Base-by-base conservation (phyloP, 2,329 filamentous ascomycete genomes). In the Elsinoe batatas region DNA sequence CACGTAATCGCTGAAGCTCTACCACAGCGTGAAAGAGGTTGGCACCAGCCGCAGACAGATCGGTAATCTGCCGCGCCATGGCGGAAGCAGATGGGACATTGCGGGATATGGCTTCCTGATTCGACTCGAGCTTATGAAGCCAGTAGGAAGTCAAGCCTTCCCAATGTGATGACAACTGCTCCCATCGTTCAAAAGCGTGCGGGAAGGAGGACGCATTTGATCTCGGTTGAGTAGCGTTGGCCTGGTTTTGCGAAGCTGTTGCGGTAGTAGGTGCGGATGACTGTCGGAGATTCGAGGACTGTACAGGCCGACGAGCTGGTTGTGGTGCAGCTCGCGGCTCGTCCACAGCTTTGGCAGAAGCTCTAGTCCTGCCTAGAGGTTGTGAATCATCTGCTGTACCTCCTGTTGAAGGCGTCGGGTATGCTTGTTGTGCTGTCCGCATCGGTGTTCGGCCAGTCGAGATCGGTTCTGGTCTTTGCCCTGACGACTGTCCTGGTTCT, bases 1-100 rank as follows among this genome's bases (percentile, higher is more conserved):
- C 93, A 42, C 93, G 86, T 22, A 98, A 77, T 30, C 93, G 84
- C 69, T 98, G 93, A 44, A 98, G 76, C 70, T 98, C 93, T 3
- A 98, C 93, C 0, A 98, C 91, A 8, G 93, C 93, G 68, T 98
- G 93, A 69, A 98, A 98, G 0, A 98, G 77, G 63, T 98, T 98
- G 4, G 93, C 93, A 11, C 93, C 93, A 0, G 93, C 93, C 6
- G 93, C 93, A 22, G 93, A 96, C n/a, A 98, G 78, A 68, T 98
- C 93, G 0, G 89, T 95, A 54, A 98, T 91, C 68, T 98, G 93
- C 32, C 93, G 84, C 10, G 90, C 88, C 65, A 97, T 81, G 66
- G 96, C 91, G 58, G 91, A 84, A 46, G 85, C 90, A 22, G 97
- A 74, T 0, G 91, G 88, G 2, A 68, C 62, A 62, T 94, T 88